These are phyloP conservation scores for Cryptosporidium muris DNA, from an alignment of 169 alveolate species.

Conservation along the genomic window DNA sequence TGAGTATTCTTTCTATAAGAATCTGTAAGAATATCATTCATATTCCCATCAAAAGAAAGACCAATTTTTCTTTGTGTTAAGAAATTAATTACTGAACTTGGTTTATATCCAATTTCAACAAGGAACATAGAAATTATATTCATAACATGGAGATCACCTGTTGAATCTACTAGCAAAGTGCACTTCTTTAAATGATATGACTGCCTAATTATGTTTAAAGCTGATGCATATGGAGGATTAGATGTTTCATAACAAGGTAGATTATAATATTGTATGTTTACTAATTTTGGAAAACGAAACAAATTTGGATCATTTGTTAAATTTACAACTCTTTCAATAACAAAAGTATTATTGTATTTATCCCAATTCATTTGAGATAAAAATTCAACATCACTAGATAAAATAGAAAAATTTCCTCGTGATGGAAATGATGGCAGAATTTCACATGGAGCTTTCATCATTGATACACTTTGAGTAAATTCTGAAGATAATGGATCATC, in stretches of 20 bases:
- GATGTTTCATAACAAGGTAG: conserved; percentile 55
- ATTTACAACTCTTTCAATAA: conserved; percentile 34
- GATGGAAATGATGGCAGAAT: conserved; percentile 44
- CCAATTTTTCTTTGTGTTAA: conserved; percentile 35
- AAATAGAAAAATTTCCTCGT: conserved; percentile 27
- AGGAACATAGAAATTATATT: conserved; percentile 40
- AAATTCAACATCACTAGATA: conserved; percentile 52
- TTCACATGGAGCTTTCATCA: conserved; percentile 45
- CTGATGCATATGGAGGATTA: conserved; percentile 37
- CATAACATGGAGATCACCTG: conserved; percentile 52
- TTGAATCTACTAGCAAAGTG: conserved; percentile 27
- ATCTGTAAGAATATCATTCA: conserved; percentile 7
- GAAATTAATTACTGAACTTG: conserved; percentile 19
- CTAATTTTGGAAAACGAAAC: conserved; percentile 27
- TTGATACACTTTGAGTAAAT: conserved; percentile 8
- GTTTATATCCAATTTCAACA: conserved; percentile 52
- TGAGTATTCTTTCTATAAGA: conserved; percentile 11
- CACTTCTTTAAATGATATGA: conserved; percentile 47
- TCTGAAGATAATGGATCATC: conserved; percentile 59
- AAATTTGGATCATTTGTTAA: conserved; percentile 47
- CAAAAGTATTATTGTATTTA: conserved; percentile 26
- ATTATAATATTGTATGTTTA: conserved; percentile 37
- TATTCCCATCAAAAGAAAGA: conserved; percentile 30
- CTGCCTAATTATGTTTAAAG: conserved; percentile 49
- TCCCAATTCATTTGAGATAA: conserved; percentile 59